Conservation (phyloP, 768 basidiomycete species). For the Leccinum variicolor region DNA sequence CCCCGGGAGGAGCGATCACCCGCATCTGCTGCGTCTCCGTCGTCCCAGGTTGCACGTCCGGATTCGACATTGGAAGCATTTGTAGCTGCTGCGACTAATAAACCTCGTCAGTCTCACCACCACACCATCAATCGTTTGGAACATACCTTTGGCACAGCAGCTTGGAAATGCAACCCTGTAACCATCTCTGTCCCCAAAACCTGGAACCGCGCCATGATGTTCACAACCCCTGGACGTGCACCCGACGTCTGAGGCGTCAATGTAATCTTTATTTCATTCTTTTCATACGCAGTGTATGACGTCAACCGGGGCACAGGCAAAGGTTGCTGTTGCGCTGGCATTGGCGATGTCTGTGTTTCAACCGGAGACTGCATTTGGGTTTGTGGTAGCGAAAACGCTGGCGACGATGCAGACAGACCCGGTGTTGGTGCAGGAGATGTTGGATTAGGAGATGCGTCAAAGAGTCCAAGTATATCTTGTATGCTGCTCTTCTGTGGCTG, state of each 20-base stretch:
- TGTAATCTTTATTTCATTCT: conserved; percentile 85
- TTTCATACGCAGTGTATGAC: conserved; percentile 86
- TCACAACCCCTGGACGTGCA: conserved; percentile 81
- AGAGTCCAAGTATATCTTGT: conserved; percentile 90
- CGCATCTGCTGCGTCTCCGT: conserved; percentile 96
- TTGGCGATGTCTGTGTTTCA: conserved; percentile 33
- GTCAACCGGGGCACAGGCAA: conserved; percentile 50
- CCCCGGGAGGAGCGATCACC: conserved; percentile 82
- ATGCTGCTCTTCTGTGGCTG: conserved; percentile 58
- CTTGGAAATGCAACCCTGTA: conserved; percentile 85
- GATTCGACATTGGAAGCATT: conserved; percentile 96
- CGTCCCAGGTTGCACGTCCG: conserved; percentile 69
- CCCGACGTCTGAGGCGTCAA: conserved; percentile 84
- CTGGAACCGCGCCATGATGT: conserved; percentile 88
- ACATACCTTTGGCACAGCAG: conserved; percentile 90
- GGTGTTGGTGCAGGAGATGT: conserved; percentile 19
- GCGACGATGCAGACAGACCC: conserved; percentile 27
- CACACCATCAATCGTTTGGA: not conserved
- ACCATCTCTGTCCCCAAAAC: conserved; percentile 52
- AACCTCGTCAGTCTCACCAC: not conserved
- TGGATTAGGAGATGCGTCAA: conserved; percentile 50
- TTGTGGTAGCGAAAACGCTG: conserved; percentile 38
- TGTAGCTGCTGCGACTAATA: conserved; percentile 89
- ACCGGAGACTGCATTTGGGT: conserved; percentile 28
- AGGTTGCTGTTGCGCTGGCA: conserved; percentile 31